Evolutionary conservation across 1,284 basidiomycete genomes (phyloP), one percentile per base, ranked within the genome.

Genomic region (Ustilago cynodontis): DNA sequence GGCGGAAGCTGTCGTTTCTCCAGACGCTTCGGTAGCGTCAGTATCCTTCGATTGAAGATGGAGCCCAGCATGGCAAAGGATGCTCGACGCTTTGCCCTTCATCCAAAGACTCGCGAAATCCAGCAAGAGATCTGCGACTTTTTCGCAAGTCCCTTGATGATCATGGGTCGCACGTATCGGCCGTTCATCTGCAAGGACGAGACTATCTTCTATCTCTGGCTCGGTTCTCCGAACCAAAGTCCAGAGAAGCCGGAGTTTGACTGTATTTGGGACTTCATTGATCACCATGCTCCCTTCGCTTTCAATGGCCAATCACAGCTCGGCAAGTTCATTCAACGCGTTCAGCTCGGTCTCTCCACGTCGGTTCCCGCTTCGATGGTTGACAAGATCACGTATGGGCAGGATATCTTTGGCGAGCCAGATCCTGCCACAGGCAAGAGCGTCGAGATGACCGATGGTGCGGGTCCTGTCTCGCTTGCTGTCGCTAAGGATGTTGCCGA

Each of bases 111-210:
- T 2, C 53, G 51, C 20, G 61, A 65, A 16, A 65, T 65, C 35
- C 62, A 69, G 41, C 49, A 50, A n/a, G 74, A 77, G 47, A 72
- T 77, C 41, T 28, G n/a, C 1, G 55, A 58, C 28, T 65, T 69
- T 35, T 55, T 77, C 29, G 18, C 43, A 2, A 65, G 58, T 5
- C 54, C 60, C 1, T 14, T 78, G 24, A 41, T 37, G 6, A 58
- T 75, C 55, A 65, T 82, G 29, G 81, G 80, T 1, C 64, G 75
- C 6, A 28, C 20, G 18, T 83, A 65, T 45, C 69, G 77, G 0
- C 64, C 77, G 2, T 81, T 84, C 52, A 79, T 71, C 45, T 64
- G 63, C 63, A 83, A 85, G 60, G 77, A 80, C 50, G 78, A 79
- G 3, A 73, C 80, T 1, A 52, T 79, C 31, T 75, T 76, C 5